Base-by-base conservation (phyloP, 352 stramenopile species). In the Phytophthora syringae region DNA sequence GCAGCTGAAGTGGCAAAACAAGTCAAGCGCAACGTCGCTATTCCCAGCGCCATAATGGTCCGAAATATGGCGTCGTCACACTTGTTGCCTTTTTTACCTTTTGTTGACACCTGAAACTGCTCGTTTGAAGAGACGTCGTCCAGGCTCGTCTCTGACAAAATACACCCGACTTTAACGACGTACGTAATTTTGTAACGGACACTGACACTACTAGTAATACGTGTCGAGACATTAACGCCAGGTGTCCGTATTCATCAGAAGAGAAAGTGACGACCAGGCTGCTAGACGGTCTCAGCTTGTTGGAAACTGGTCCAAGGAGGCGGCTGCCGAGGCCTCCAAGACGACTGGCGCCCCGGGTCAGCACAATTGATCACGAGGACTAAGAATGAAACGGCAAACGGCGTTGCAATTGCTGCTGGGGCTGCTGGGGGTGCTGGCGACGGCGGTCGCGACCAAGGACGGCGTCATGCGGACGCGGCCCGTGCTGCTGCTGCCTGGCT, bases 401-500 rank as follows among this genome's bases (percentile, higher is more conserved):
- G 12, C 12, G 20, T 16, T 32, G 39, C 44, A 16, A 30, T 7
- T 64, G 34, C 21, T 56, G 37, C 30, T 55, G 32, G 1, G 60
- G 42, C 9, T 52, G 65, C 13, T 65, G 48, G 5, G 24, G 47
- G 7, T 60, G n/a, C 28, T 54, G 7, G 45, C 44, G 13, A 18
- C 39, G 5, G 18, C 18, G 6, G 22, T 40, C 10, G 28, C 27
- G 1, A 44, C 52, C 13, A 60, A 60, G 40, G 51, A 62, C 3
- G 37, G 24, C 10, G 52, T 45, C 42, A 64, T 63, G 43, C 50
- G 39, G 10, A 83, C 79, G 60, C 77, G 82, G 3, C 86, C 86
- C 0, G 82, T 94, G 62, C 65, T 94, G 52, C 70, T 94, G 40
- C 74, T 94, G 25, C 86, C 86, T 22, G 86, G 86, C 59, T 94